Percentiles rank a stretch among this genome's conserved stretches.
Conservation (phyloP, 2,329 filamentous ascomycete genomes). For the Microdochium paspali region DNA sequence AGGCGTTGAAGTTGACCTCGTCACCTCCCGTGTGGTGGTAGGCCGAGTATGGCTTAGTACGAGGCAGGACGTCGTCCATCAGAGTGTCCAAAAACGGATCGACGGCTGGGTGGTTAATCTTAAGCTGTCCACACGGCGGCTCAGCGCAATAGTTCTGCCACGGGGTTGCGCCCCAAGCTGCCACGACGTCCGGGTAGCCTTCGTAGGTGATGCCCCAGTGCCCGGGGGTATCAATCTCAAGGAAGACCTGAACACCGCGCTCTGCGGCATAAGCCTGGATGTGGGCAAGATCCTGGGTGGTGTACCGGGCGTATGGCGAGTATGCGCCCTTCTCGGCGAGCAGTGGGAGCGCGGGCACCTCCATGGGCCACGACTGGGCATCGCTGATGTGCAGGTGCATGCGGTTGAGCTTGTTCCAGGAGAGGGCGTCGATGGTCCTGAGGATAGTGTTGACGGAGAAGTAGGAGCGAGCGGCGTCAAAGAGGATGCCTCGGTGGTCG, state of each 20-base stretch:
- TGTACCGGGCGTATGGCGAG: constrained; percentile 56
- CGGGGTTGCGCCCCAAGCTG: constrained; percentile 49
- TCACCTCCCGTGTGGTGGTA: constrained; percentile 86
- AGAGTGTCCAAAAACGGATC: constrained; percentile 62
- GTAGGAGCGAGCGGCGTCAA: constrained; percentile 69
- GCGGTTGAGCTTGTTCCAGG: constrained; percentile 76
- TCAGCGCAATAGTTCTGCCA: constrained; percentile 52
- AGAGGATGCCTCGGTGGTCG: constrained; percentile 66
- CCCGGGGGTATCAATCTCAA: constrained; percentile 76
- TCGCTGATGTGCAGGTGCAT: constrained; percentile 77
- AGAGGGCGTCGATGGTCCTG: constrained; percentile 65
- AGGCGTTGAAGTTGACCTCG: constrained; percentile 72
- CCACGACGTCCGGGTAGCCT: constrained; percentile 62
- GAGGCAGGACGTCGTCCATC: constrained; percentile 67
- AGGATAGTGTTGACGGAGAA: constrained; percentile 59
- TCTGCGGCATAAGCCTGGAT: constrained; percentile 64
- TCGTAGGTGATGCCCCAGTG: constrained; percentile 62
- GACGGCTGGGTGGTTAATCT: constrained; percentile 64
- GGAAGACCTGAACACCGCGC: constrained; percentile 60
- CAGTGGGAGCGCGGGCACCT: constrained; percentile 65
- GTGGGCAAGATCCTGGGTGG: constrained; percentile 48
- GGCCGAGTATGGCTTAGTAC: constrained; percentile 56
- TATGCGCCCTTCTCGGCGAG: constrained; percentile 69
- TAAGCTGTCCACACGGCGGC: constrained; percentile 61
- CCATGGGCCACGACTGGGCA: constrained; percentile 77